These are phyloP conservation scores for Candida golubevii DNA, from an alignment of 805 yeast genomes.

Conservation along the genomic window DNA sequence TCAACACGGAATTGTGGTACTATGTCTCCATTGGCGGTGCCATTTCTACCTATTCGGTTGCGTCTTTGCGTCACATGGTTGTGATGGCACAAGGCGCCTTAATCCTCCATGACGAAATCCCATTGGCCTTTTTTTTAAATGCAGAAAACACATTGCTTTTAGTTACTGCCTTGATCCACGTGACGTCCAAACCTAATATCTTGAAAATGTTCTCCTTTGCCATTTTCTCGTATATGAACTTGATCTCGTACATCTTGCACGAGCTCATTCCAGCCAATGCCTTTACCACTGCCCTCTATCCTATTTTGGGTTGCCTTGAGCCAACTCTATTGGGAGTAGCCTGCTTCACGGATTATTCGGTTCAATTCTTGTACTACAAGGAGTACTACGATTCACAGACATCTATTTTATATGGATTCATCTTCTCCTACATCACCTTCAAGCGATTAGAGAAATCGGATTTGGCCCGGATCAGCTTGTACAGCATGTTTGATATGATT, in stretches of 20 bases:
- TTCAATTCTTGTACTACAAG: slow-evolving; percentile 9
- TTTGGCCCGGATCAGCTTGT: slow-evolving; percentile 11
- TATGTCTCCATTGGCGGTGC: slow-evolving; percentile 13
- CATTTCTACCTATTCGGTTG: slow-evolving; percentile 11
- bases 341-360: slow-evolving; percentile 12
- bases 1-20: slow-evolving; percentile 5
- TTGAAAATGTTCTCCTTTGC: slow-evolving; percentile 25
- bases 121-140: slow-evolving; percentile 20
- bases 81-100: slow-evolving; percentile 6
- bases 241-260: slow-evolving; percentile 17
- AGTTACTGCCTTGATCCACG: slow-evolving; percentile 19
- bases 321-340: slow-evolving; percentile 15
- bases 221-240: slow-evolving; percentile 27
- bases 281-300: slow-evolving; percentile 13
- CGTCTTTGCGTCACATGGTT: slow-evolving; percentile 10
- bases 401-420: slow-evolving; percentile 11
- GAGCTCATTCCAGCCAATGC: slow-evolving; percentile 12
- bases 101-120: slow-evolving; percentile 10
- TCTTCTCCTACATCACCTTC: slow-evolving; percentile 14
- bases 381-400: slow-evolving; percentile 9
- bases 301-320: slow-evolving; percentile 13
- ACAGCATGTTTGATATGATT: slow-evolving; percentile 10
- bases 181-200: slow-evolving; percentile 15
- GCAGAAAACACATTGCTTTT: slow-evolving; percentile 30
- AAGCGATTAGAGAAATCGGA: slow-evolving; percentile 15